Base-by-base conservation (phyloP, 768 basidiomycete species). In the Boletus pseudo-olivaceus region DNA sequence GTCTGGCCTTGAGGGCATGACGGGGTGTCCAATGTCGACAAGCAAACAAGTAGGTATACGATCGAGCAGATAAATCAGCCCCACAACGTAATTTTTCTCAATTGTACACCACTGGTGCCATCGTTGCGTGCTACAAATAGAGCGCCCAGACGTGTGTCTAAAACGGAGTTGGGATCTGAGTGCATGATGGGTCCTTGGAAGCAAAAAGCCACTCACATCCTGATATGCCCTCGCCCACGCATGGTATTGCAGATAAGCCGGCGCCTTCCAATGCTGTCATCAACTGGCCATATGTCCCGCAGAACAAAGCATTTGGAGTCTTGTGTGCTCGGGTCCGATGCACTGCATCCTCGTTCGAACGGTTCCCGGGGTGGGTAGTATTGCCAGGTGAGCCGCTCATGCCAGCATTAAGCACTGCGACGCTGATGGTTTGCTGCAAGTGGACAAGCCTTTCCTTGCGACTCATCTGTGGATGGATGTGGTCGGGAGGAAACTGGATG, bases 281-380 rank as follows among this genome's bases (percentile, higher is more conserved):
- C 47, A 77, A 59, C 60, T 77, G 76, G 10, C 76, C 76, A 57
- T 75, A 77, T 19, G 76, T 77, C 26, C 76, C 76, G 26, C 72
- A 69, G 58, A 74, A 77, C 48, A 77, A 59, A 29, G 73, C 64
- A 39, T 66, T 62, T n/a, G 66, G 19, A 9, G 55, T 57, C 51
- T 53, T 62, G 20, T 65, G 47, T 47, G 55, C 55, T 48, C 58
- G 53, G 34, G 27, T n/a, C 2, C 7, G 37, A 35, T 51, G 61
- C 2, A 26, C n/a, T 27, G 19, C 26, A 20, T 45, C 20, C 5
- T 47, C 52, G 17, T 37, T 33, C 1, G 43, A 46, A 32, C 30
- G 51, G 12, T 57, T 42, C 39, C 48, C 44, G 2, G 53, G 34
- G 17, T 15, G 49, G 29, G 44, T 20, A 11, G 47, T 32, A 37